Base-by-base conservation (phyloP, 2,329 filamentous ascomycete species). In the Pseudogymnoascus sp. region DNA sequence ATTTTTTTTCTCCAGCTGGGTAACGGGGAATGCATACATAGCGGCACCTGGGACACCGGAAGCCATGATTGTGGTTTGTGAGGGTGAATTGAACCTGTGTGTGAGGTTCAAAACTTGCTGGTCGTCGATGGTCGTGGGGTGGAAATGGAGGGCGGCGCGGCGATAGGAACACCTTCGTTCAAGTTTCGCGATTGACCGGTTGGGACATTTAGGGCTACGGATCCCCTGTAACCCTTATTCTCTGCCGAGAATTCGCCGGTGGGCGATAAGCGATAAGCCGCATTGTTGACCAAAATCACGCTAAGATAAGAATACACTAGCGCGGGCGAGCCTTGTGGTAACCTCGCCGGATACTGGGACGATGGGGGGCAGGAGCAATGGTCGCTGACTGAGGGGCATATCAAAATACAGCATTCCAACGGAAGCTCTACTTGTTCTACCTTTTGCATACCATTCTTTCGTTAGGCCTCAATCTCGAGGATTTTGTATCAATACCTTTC, bases 11-110 rank as follows among this genome's bases (percentile, higher is more conserved):
- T 58, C 9, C 33, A 58, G 11, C 35, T 38, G 35, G 33, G 57
- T 58, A 38, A 38, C 20, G 57, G 35, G 57, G 57, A 58, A 39
- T 50, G 59, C 71, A 71, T 73, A 73, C 72, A 74, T 73, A 67
- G 71, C 70, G 65, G 70, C 68, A 67, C 70, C 71, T 67, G 71
- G 71, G 43, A 71, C 70, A 65, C 63, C 70, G 62, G 74, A 73
- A 60, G 74, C 72, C 74, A 75, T 75, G 57, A 68, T 75, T 67
- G 64, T 67, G 66, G 62, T 65, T 63, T 65, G 62, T 61, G 37
- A 62, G 66, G 62, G 54, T 61, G 61, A 62, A 67, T 67, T 69
- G 66, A 68, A 70, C 68, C 68, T 68, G 65, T 62, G 62, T 12
- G 35, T 43, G 61, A 63, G 66, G 66, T 67, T 66, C 65, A 67